Base-by-base conservation (phyloP, 1,284 basidiomycete species). In the Wolfiporia cocos region DNA sequence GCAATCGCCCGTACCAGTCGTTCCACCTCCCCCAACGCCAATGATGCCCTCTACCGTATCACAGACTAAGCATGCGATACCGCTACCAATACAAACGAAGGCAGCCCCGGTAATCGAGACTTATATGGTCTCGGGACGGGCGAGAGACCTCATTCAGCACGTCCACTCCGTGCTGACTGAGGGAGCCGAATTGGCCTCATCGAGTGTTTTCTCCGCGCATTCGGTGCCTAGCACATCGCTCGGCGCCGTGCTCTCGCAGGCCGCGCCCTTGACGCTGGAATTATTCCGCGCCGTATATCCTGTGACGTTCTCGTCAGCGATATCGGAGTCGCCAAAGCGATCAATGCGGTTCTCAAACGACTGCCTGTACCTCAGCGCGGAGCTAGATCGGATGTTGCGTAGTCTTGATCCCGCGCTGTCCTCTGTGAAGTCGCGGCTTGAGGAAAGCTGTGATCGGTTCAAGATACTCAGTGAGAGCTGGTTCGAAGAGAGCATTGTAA, bases 321-420 rank as follows among this genome's bases (percentile, higher is more conserved):
- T 91, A 29, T 56, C 64, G 12, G 64, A 73, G 26, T 73, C 76
- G 0, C 70, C 84, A 4, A 76, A 78, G 12, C 65, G 74, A 21
- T 70, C 77, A 1, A 84, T 97, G 74, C 79, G 85, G 39, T 88
- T 90, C 57, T 81, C 87, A 19, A 98, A 98, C 61, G 90, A 96
- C 51, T 92, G 85, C 52, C 59, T 74, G 20, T 92, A 86, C 60
- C 67, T 97, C 44, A 68, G 63, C 34, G 69, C 63, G 21, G 74
- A 75, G 57, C 58, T 76, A 10, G 61, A 61, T 44, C 67, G 60
- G 15, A 49, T 76, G 17, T 59, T 65, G 37, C 50, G 59, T 28
- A 50, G 45, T 10, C 48, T 50, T 31, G 44, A 50, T 7, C 47
- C 48, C 42, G 49, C 58, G 37, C 50, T 64, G 22, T 46, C 54